Base-by-base conservation (phyloP, 768 basidiomycete species). In the Kwoniella botswanensis region DNA sequence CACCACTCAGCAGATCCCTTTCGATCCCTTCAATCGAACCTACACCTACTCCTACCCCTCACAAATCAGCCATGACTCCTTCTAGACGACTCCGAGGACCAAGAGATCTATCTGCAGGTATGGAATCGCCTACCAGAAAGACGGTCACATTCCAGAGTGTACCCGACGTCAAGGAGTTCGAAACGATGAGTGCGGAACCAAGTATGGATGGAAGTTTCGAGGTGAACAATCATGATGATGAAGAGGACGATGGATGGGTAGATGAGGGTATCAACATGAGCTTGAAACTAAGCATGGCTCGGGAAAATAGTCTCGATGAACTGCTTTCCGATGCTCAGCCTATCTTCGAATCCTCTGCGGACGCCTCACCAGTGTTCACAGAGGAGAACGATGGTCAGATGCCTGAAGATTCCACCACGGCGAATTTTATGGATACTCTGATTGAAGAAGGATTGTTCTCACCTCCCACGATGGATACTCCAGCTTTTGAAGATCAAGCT, bases 81-180 rank as follows among this genome's bases (percentile, higher is more conserved):
- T 79, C 80, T 2, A 64, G 80, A 17, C 74, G 82, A 12, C 70
- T 82, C 6, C 69, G 76, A 43, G 82, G 79, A 15, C 82, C 79
- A 55, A 70, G 79, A 41, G 73, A 74, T 55, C 57, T 77, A 24
- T 55, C 62, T 18, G 62, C 50, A 2, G 69, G 60, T 11, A 52
- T 41, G 52, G 79, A 81, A 24, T 73, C 76, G 1, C 79, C 79
- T 15, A 74, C 75, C 10, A 70, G 65, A 35, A 83, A 83, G 64
- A 82, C 81, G 1, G 82, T 83, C 35, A 83, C 82, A 11, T 83
- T 82, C 66, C 77, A 80, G 63, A 70, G 65, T 35, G 76, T 82
- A 1, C 81, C 82, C 9, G 79, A 83, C 61, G 82, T 83, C 66
- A 82, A 82, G 63, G 82, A 83, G 67, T 83, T 82, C 62, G 81